These are phyloP conservation scores for Phytophthora capsici DNA, from an alignment of 352 stramenopile species.

Conservation along the genomic window DNA sequence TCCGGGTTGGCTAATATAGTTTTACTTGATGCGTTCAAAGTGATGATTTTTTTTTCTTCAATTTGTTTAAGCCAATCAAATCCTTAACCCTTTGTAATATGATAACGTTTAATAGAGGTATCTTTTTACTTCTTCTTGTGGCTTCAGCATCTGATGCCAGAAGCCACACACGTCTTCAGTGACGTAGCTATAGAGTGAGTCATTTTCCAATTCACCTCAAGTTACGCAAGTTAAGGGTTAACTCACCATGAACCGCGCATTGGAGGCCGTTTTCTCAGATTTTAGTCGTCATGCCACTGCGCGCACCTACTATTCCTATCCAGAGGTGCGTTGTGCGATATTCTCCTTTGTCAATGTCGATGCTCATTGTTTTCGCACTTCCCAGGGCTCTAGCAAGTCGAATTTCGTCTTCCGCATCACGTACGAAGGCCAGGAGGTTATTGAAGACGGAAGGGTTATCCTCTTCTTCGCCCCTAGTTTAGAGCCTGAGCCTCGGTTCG, in stretches of 20 bases:
- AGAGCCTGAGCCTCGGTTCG: conserved; percentile 57
- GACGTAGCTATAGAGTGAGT: not conserved
- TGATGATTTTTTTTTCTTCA: not conserved
- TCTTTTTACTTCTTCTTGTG: conserved; percentile 15
- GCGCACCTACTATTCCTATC: conserved; percentile 67
- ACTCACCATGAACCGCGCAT: conserved; percentile 64
- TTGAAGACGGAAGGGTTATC: conserved; percentile 57
- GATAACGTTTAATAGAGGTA: not conserved
- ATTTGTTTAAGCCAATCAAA: conserved; percentile 3
- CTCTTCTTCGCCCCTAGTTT: conserved; percentile 63
- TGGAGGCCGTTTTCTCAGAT: conserved; percentile 71
- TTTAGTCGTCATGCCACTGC: conserved; percentile 50
- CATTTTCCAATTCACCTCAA: conserved; percentile 20
- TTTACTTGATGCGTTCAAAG: too few relatives aligned
- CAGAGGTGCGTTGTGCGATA: conserved; percentile 43
- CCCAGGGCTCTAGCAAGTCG: conserved; percentile 46
- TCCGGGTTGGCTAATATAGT: too few relatives aligned
- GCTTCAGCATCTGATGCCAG: conserved; percentile 20
- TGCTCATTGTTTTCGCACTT: not conserved
- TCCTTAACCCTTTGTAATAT: not conserved
- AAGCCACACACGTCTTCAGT: conserved; percentile 7
- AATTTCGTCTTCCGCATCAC: conserved; percentile 65
- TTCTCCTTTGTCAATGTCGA: not conserved
- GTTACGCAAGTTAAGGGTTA: not conserved
- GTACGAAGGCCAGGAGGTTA: conserved; percentile 45